Percentiles rank a stretch among this genome's conserved stretches.
Evolutionary conservation across 31 red algal genomes (phyloP).

Genomic region (Bonnemaisonia californica): DNA sequence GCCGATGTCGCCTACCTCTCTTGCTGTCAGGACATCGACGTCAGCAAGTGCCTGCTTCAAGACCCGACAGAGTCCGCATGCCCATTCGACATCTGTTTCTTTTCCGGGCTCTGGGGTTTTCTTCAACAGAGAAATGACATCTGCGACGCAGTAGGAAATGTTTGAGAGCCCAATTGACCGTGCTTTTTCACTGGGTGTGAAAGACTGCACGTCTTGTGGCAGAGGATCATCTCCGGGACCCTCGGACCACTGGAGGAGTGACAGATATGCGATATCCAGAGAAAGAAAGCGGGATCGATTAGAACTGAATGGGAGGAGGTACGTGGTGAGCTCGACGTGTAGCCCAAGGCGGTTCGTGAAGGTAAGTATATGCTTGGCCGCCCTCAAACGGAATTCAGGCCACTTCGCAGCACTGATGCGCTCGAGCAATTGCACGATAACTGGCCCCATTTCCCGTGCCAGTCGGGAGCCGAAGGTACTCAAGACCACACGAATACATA

Average conservation of each 20-base stretch:
- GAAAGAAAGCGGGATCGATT: conserved; percentile 25
- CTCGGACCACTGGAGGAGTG: conserved; percentile 41
- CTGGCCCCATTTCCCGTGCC: conserved; percentile 15
- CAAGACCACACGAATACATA: conserved; percentile 28
- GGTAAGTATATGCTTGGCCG: conserved; percentile 40
- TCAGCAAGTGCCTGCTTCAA: conserved; percentile 32
- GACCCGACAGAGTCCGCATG: conserved; percentile 24
- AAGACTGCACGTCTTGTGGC: not conserved
- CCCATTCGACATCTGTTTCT: conserved; percentile 40
- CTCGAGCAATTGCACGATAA: conserved; percentile 32
- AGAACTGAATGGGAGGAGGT: conserved; percentile 33
- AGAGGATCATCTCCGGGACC: conserved; percentile 26
- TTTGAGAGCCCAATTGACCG: conserved; percentile 14
- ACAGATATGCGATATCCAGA: conserved; percentile 44
- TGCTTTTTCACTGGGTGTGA: conserved; percentile 20
- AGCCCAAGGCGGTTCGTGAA: conserved; percentile 35
- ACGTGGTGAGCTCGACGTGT: conserved; percentile 52
- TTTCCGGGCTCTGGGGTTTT: conserved; percentile 37
- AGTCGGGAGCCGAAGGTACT: conserved; percentile 42
- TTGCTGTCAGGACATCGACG: conserved; percentile 1
- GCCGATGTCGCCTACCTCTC: conserved; percentile 29
- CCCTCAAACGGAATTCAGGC: conserved; percentile 28
- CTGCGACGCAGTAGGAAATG: conserved; percentile 43
- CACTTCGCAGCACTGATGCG: conserved; percentile 11
- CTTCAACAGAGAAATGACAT: conserved; percentile 31